Evolutionary conservation across 495 filamentous ascomycete genomes (phyloP).

Genomic region (Chaetomium tenue): DNA sequence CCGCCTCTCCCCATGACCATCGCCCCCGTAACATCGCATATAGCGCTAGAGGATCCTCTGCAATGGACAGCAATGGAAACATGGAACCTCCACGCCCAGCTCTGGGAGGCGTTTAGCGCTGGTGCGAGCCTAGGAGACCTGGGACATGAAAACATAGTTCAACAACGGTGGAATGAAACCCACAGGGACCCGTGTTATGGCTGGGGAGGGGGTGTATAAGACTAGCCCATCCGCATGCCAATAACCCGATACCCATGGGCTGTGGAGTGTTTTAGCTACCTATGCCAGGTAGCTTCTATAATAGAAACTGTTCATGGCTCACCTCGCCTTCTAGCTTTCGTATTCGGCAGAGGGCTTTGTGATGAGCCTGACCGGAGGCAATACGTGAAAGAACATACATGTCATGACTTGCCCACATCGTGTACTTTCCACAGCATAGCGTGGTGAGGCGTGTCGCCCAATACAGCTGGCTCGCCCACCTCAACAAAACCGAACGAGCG

Average conservation of each 20-base stretch:
- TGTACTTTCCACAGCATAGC: constrained; percentile 26
- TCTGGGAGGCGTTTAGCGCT: not conserved
- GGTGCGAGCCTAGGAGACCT: not conserved
- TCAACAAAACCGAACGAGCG: constrained; percentile 23
- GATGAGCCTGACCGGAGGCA: too few species aligned
- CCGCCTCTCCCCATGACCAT: not conserved
- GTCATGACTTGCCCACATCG: not conserved
- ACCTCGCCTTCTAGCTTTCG: too few species aligned
- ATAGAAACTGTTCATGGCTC: too few species aligned
- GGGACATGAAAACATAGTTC: not conserved
- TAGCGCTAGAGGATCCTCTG: not conserved
- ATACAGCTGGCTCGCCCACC: not conserved
- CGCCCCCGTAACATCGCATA: not conserved
- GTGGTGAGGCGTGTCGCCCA: constrained; percentile 8
- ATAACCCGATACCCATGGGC: not conserved
- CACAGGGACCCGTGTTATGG: not conserved
- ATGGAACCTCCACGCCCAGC: not conserved
- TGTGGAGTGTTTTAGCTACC: too few species aligned
- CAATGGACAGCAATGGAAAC: not conserved
- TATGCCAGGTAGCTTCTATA: too few species aligned
- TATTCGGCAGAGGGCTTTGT: too few species aligned
- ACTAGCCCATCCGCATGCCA: not conserved
- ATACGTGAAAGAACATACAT: too few species aligned
- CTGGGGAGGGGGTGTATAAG: not conserved
- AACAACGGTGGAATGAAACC: not conserved